Evolutionary conservation across 2,329 filamentous ascomycete genomes (phyloP).

Genomic region (Phyllosticta citrichinensis): DNA sequence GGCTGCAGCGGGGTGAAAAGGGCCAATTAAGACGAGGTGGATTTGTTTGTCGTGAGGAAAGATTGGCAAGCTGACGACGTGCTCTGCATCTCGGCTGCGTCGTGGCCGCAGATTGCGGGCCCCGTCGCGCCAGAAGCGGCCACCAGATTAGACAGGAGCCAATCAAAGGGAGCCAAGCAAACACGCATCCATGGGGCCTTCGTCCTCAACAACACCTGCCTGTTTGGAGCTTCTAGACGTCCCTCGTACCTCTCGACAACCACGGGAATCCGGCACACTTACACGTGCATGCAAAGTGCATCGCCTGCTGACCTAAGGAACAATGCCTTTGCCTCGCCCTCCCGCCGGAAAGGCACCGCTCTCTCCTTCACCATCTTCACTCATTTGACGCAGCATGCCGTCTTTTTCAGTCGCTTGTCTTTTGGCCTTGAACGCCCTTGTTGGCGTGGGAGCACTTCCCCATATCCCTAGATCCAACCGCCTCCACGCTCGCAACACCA

Average conservation of each 20-base stretch:
- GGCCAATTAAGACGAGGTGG: neutral
- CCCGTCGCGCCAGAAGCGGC: neutral
- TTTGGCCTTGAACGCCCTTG: neutral
- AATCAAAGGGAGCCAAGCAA: neutral
- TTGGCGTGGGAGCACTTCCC: neutral
- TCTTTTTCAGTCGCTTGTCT: neutral
- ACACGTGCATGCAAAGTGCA: neutral
- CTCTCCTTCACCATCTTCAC: neutral
- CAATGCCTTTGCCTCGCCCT: neutral
- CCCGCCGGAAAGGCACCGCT: neutral
- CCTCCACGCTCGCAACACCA: conserved; percentile 38
- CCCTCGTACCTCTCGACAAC: too few relatives aligned
- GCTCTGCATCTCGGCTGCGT: neutral
- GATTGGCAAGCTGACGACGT: neutral
- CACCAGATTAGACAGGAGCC: neutral
- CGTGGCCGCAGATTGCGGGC: neutral
- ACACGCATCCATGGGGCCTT: neutral
- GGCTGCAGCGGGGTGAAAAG: neutral
- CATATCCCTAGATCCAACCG: conserved; percentile 36
- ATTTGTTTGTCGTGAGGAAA: neutral
- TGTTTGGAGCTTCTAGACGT: neutral
- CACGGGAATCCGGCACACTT: neutral
- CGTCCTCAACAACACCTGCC: neutral
- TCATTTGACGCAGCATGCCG: neutral
- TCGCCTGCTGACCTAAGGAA: too few relatives aligned